Base-by-base conservation (phyloP, 352 stramenopile genomes). In the Globisporangium irregulare region DNA sequence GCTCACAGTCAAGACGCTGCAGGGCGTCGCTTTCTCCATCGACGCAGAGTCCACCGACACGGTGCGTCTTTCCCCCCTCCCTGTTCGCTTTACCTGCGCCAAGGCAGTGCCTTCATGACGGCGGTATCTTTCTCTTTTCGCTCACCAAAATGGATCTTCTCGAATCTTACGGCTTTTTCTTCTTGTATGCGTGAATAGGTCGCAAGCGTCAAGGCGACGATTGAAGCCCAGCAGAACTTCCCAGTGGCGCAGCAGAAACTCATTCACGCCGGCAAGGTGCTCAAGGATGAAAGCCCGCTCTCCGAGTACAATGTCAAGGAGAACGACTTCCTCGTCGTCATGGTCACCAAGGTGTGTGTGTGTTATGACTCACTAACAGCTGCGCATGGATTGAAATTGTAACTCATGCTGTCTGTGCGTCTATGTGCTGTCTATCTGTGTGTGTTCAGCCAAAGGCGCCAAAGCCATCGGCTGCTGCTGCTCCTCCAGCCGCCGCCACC, bases 321-420 rank as follows among this genome's bases (percentile, higher is more conserved):
- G 69, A 94, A 92, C 65, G 87, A 94, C 68, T 96, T 96, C 68
- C 73, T 96, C 24, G 88, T 96, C 50, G 87, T 93, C 46, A 93
- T 97, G 84, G 86, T 95, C 58, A 93, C 88, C 58, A 97, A 97
- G 79, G 73, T 20, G 4, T n/a, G 14, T 20, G 18, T 51, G 14
- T 20, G 9, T 48, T n/a, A 24, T 54, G 20, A 25, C 20, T 54
- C 20, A 14, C 46, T 25, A 25, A 4, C 6, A 25, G 20, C 6
- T 54, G 6, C 20, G 8, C 46, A 54, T 66, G n/a, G 54, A 15
- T 20, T 67, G 62, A 61, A 51, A 53, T 18, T 18, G 9, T 48
- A 32, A 32, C 29, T 20, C 4, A 59, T 14, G 36, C 15, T 43
- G 12, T 43, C 12, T 15, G 6, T 43, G 10, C 10, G 12, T 41